Evolutionary conservation across 345 rosid species (phyloP).

Genomic region (Heritiera fomes): DNA sequence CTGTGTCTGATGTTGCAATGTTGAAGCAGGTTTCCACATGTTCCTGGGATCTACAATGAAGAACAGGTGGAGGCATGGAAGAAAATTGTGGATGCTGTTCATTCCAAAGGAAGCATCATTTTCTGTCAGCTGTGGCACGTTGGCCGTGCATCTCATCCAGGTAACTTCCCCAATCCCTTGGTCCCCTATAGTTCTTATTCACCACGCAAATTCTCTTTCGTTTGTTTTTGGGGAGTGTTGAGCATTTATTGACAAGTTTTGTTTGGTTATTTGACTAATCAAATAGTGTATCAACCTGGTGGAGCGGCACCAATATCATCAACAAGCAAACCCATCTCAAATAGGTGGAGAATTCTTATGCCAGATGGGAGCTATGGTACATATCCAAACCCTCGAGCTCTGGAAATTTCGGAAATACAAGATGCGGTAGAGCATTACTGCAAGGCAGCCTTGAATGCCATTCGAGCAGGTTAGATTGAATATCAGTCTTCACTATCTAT

Average conservation of each 20-base stretch:
- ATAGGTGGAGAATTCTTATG: conserved; percentile 65
- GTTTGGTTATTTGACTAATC: conserved; percentile 10
- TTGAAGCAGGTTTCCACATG: conserved; percentile 67
- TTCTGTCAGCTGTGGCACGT: conserved; percentile 98
- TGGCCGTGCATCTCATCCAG: conserved; percentile 81
- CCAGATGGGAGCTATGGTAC: conserved; percentile 56
- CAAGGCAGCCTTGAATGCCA: conserved; percentile 63
- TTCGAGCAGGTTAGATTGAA: conserved; percentile 60
- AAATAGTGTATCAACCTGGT: conserved; percentile 72
- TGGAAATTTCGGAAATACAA: conserved; percentile 52
- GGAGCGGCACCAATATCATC: conserved; percentile 78
- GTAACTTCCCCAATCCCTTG: conserved; percentile 30
- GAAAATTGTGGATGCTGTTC: conserved; percentile 71
- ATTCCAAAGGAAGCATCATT: conserved; percentile 69
- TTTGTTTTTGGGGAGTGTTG: neutral
- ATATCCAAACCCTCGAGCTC: conserved; percentile 50
- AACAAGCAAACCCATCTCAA: conserved; percentile 55
- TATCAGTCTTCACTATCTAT: neutral
- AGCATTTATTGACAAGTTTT: neutral
- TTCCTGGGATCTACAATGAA: conserved; percentile 81
- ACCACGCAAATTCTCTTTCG: too few species aligned
- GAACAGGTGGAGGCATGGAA: conserved; percentile 92
- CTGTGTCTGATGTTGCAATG: conserved; percentile 12
- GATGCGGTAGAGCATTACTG: conserved; percentile 58
- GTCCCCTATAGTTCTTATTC: neutral